Conservation (phyloP, 1,284 basidiomycete species). For the Thelephora terrestris region DNA sequence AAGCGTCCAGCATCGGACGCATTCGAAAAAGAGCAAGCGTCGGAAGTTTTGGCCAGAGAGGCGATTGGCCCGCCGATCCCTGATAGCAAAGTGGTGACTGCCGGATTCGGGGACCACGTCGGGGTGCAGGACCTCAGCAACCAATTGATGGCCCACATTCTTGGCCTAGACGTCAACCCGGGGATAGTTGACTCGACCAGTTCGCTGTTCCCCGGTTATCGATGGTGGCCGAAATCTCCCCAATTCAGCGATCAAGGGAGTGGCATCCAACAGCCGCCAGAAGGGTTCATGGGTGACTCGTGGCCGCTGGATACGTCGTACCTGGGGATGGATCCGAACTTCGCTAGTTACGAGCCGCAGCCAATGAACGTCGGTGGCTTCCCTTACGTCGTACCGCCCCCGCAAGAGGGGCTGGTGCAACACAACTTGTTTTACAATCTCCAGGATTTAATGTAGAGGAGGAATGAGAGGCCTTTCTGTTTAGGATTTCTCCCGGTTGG, state of each 20-base stretch:
- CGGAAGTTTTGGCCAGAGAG: neutral
- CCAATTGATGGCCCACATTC: slow-evolving; percentile 58
- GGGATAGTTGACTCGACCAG: slow-evolving; percentile 46
- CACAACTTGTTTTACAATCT: neutral
- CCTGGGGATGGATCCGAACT: neutral
- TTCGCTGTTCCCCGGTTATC: slow-evolving; percentile 53
- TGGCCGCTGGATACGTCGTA: neutral
- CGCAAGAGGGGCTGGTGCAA: neutral
- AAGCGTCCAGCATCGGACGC: slow-evolving; percentile 1
- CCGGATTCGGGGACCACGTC: neutral
- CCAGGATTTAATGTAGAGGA: slow-evolving; percentile 1
- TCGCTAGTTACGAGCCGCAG: neutral
- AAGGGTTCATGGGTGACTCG: neutral
- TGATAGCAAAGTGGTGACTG: neutral
- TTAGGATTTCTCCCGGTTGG: no score
- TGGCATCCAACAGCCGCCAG: neutral
- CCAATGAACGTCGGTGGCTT: neutral
- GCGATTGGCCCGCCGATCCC: neutral
- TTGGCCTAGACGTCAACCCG: slow-evolving; percentile 45
- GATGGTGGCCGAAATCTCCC: slow-evolving; percentile 45
- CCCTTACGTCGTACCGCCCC: neutral
- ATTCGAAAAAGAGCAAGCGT: neutral
- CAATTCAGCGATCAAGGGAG: neutral
- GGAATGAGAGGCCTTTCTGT: neutral
- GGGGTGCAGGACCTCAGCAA: slow-evolving; percentile 40